Evolutionary conservation across 1,284 basidiomycete genomes (phyloP).

Genomic region (Xerocomus nothofagi): DNA sequence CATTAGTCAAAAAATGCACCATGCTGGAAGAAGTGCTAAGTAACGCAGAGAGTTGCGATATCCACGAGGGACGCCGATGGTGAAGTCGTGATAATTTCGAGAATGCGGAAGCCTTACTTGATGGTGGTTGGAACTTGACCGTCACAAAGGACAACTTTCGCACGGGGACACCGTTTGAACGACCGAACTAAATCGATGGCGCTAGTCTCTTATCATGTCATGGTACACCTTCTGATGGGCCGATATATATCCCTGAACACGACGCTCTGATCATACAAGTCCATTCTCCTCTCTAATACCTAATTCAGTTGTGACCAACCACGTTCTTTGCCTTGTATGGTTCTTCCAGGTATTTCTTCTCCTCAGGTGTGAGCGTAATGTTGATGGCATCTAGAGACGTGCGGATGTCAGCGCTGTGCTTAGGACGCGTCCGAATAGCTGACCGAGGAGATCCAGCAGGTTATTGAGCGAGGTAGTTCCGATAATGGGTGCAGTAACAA

Average conservation of each 20-base stretch:
- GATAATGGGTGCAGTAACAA: constrained; percentile 44
- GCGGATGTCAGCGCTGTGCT: constrained; percentile 6
- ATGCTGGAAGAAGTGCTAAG: background rate
- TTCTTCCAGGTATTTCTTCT: constrained; percentile 43
- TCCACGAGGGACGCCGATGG: too few species aligned
- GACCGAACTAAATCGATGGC: background rate
- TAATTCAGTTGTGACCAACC: constrained; percentile 24
- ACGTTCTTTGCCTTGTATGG: constrained; percentile 39
- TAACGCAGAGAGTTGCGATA: too few species aligned
- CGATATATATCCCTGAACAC: background rate
- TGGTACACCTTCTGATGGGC: background rate
- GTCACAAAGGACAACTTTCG: background rate
- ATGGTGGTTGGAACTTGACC: background rate
- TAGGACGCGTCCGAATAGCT: constrained; percentile 16
- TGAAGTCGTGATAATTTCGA: background rate
- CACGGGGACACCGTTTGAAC: background rate
- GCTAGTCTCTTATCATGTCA: too few species aligned
- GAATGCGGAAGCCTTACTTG: background rate
- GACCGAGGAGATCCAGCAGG: constrained; percentile 41
- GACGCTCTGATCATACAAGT: background rate
- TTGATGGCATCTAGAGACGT: constrained; percentile 29
- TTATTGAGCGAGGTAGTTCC: constrained; percentile 44
- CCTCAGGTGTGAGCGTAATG: constrained; percentile 44
- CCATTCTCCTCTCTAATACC: background rate
- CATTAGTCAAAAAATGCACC: background rate